Percentiles rank a stretch among this genome's conserved stretches.
These are phyloP conservation scores for Novakomyces olei DNA, from an alignment of 805 yeast genomes.

Conservation along the genomic window DNA sequence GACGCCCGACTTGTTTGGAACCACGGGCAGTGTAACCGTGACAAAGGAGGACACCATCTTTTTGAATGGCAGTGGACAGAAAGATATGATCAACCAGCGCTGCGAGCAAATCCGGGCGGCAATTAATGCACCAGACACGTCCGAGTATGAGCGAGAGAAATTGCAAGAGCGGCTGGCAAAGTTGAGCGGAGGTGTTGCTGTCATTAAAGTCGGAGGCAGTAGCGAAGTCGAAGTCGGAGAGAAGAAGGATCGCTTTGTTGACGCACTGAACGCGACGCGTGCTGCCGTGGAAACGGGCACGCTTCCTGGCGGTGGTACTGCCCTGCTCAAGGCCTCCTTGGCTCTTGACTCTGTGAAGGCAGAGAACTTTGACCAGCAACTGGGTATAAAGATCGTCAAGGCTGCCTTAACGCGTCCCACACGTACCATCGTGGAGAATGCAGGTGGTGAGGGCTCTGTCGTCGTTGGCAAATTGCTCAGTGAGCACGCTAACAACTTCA, in stretches of 20 bases:
- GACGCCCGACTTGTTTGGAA: constrained; percentile 70
- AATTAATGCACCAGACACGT: constrained; percentile 46
- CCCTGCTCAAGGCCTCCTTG: constrained; percentile 75
- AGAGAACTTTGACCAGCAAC: constrained; percentile 83
- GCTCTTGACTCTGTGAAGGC: constrained; percentile 37
- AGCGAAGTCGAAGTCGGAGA: constrained; percentile 97
- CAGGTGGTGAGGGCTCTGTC: constrained; percentile 95
- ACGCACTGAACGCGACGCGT: constrained; percentile 94
- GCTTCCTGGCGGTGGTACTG: constrained; percentile 99
- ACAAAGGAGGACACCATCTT: constrained; percentile 91
- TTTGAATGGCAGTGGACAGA: constrained; percentile 76
- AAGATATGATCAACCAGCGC: constrained; percentile 60
- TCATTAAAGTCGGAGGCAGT: constrained; percentile 88
- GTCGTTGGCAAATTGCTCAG: constrained; percentile 67
- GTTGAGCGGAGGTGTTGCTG: constrained; percentile 96
- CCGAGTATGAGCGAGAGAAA: constrained; percentile 87
- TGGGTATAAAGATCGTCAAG: constrained; percentile 84
- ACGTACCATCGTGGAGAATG: constrained; percentile 81
- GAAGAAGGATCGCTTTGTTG: constrained; percentile 97
- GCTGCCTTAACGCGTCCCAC: constrained; percentile 91
- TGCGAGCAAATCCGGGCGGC: constrained; percentile 82
- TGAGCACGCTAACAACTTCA: constrained; percentile 45
- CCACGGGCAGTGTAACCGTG: constrained; percentile 74
- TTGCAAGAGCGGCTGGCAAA: constrained; percentile 93
- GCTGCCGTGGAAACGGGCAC: constrained; percentile 98